These are phyloP conservation scores for Citeromyces hawaiiensis DNA, from an alignment of 1,139 yeast species.

Conservation along the genomic window DNA sequence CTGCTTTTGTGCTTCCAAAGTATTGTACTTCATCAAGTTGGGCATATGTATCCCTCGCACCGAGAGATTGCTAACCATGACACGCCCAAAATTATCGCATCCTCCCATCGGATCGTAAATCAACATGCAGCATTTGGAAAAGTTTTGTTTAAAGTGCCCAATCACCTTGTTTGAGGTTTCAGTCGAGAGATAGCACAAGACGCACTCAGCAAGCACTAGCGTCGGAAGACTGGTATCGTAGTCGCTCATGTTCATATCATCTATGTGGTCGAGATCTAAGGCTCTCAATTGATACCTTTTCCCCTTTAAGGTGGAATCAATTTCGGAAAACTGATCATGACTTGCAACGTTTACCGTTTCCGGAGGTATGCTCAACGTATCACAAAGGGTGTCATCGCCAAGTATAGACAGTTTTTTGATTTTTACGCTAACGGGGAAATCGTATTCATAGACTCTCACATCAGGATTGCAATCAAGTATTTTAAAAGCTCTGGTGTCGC, in stretches of 20 bases:
- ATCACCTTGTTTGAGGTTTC: conserved; percentile 40
- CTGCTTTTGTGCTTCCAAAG: conserved; percentile 29
- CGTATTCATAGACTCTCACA: conserved; percentile 56
- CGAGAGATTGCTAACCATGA: conserved; percentile 67
- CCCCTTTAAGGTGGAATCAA: conserved; percentile 24
- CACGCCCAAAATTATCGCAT: conserved; percentile 59
- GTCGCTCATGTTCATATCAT: conserved; percentile 1
- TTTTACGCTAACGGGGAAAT: conserved; percentile 49
- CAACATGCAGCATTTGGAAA: conserved; percentile 26
- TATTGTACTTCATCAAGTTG: conserved; percentile 35
- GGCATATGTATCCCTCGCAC: conserved; percentile 67
- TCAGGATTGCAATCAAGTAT: conserved; percentile 21
- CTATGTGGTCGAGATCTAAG: conserved; percentile 33
- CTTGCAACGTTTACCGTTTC: conserved; percentile 6
- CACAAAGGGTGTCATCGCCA: conserved; percentile 15
- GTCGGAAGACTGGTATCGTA: conserved; percentile 34
- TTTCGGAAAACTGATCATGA: conserved; percentile 8
- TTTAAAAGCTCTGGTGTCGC: conserved; percentile 71
- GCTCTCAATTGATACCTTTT: conserved; percentile 39
- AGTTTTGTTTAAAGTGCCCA: conserved; percentile 19
- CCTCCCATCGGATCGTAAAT: conserved; percentile 83
- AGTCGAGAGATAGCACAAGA: conserved; percentile 67
- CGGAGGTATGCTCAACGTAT: conserved; percentile 8
- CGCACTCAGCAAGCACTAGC: conserved; percentile 75
- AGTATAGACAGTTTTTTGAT: conserved; percentile 47